Evolutionary conservation across 2,329 filamentous ascomycete genomes (phyloP).

Genomic region (Torrubiella hemipterigena): DNA sequence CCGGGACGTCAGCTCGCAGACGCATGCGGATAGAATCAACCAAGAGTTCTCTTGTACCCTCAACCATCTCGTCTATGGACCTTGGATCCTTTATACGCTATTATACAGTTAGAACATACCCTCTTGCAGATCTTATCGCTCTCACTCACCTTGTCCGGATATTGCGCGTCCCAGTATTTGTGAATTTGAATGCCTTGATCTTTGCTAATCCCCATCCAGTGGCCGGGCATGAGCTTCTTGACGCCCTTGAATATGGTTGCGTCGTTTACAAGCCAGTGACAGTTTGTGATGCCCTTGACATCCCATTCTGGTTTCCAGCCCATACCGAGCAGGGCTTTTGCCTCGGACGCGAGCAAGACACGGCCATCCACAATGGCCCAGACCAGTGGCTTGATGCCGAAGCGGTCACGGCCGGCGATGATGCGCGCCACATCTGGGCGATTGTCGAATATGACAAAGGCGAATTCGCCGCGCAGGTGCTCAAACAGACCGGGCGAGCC

Average conservation of each 20-base stretch:
- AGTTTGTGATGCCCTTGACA: slow-evolving; percentile 30
- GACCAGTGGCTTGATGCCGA: slow-evolving; percentile 44
- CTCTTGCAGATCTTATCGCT: no score
- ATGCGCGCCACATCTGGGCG: slow-evolving; percentile 18
- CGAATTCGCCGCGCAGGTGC: slow-evolving; percentile 4
- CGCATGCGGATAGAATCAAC: slow-evolving; percentile 39
- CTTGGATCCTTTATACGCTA: slow-evolving; percentile 22
- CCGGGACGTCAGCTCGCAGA: slow-evolving; percentile 42
- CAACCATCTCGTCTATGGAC: slow-evolving; percentile 35
- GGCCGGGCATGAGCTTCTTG: slow-evolving; percentile 27
- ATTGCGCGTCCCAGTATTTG: slow-evolving; percentile 41
- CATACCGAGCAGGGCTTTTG: slow-evolving; percentile 38
- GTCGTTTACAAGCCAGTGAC: slow-evolving; percentile 28
- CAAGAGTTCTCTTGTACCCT: slow-evolving; percentile 33
- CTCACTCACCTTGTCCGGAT: slow-evolving; percentile 38
- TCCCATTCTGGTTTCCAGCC: slow-evolving; percentile 43
- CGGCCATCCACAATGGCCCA: slow-evolving; percentile 28
- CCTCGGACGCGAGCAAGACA: slow-evolving; percentile 38
- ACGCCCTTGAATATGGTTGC: slow-evolving; percentile 39
- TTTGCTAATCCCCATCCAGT: slow-evolving; percentile 27
- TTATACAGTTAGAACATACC: slow-evolving; percentile 2
- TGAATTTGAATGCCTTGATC: slow-evolving; percentile 22
- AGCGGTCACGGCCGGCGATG: slow-evolving; percentile 39
- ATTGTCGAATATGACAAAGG: slow-evolving; percentile 19
- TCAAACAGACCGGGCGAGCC: slow-evolving; percentile 15